These are phyloP conservation scores for Candida incommunis DNA, from an alignment of 805 yeast species.

Conservation along the genomic window DNA sequence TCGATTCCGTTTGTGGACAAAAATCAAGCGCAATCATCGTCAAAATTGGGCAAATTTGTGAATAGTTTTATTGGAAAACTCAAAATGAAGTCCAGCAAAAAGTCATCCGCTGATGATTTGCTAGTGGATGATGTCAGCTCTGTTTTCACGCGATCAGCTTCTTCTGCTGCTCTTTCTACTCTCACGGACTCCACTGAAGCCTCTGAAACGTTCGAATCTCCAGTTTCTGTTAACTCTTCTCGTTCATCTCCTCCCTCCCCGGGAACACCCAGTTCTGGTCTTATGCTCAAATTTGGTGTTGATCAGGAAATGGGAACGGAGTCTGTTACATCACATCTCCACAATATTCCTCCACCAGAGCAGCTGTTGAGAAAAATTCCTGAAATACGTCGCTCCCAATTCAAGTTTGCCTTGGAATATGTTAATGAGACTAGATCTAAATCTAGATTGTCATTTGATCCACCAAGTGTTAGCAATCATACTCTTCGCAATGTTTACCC, in stretches of 20 bases:
- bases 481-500: constrained; percentile 6
- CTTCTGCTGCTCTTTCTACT: background rate
- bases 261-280: background rate
- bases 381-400: constrained; percentile 17
- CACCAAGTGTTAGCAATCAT: background rate
- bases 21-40: background rate
- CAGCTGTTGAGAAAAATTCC: constrained; percentile 17
- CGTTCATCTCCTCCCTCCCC: constrained; percentile 1
- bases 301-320: background rate
- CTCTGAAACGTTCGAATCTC: background rate
- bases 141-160: background rate
- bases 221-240: background rate
- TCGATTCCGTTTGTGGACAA: background rate
- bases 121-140: background rate
- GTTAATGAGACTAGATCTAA: constrained; percentile 7
- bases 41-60: background rate
- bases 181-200: background rate
- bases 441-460: background rate
- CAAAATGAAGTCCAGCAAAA: background rate
- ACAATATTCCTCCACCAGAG: constrained; percentile 16
- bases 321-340: background rate
- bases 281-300: background rate
- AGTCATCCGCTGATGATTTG: background rate
- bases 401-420: constrained; percentile 16
- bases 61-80: background rate